Evolutionary conservation across 1,284 basidiomycete genomes (phyloP).

Genomic region (Xanthoconium separans): DNA sequence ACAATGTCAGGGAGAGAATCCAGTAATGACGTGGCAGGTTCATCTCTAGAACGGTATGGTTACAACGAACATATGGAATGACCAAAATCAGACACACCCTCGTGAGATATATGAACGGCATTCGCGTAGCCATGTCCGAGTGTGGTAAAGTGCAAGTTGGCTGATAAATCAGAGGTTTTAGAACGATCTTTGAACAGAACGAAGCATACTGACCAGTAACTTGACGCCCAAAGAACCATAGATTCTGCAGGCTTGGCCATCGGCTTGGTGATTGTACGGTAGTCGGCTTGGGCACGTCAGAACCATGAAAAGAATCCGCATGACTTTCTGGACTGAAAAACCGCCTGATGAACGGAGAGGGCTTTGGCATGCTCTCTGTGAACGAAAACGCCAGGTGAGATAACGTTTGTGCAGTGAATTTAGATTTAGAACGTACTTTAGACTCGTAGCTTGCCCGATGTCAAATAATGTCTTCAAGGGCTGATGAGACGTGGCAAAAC

Average conservation of each 20-base stretch:
- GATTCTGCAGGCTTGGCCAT: slow-evolving; percentile 79
- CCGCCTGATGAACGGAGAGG: slow-evolving; percentile 66
- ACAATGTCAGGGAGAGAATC: slow-evolving; percentile 97
- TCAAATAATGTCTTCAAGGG: slow-evolving; percentile 72
- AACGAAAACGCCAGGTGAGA: not conserved
- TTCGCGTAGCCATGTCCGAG: slow-evolving; percentile 93
- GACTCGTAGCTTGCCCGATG: slow-evolving; percentile 73
- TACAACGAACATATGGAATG: not conserved
- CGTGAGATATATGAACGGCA: slow-evolving; percentile 85
- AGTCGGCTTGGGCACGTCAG: slow-evolving; percentile 44
- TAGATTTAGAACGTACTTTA: slow-evolving; percentile 49
- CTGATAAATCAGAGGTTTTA: slow-evolving; percentile 35
- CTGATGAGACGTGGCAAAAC: slow-evolving; percentile 4
- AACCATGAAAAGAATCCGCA: slow-evolving; percentile 64
- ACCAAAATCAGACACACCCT: slow-evolving; percentile 46
- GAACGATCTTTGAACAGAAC: not conserved
- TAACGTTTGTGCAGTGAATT: not conserved
- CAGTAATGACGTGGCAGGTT: slow-evolving; percentile 93
- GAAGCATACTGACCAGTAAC: slow-evolving; percentile 61
- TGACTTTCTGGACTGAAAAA: slow-evolving; percentile 71
- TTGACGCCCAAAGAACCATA: slow-evolving; percentile 86
- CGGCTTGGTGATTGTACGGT: slow-evolving; percentile 61
- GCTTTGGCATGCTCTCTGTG: slow-evolving; percentile 58
- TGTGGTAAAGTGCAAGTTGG: slow-evolving; percentile 88
- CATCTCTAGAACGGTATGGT: slow-evolving; percentile 62